Base-by-base conservation (phyloP, 768 basidiomycete species). In the Mycena rebaudengoi region DNA sequence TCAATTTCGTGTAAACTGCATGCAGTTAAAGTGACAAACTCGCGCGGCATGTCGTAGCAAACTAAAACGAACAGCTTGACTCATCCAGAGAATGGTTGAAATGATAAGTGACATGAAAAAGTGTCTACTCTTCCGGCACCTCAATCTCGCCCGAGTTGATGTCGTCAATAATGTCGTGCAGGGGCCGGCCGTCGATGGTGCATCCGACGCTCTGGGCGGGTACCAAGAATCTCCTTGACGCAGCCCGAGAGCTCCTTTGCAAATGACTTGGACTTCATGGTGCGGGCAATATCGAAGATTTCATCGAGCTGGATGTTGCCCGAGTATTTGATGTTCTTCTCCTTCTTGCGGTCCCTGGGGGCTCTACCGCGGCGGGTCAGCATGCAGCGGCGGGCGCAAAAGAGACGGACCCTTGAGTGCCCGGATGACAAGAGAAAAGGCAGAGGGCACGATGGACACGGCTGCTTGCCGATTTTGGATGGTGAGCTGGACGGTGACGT, bases 401-500 rank as follows among this genome's bases (percentile, higher is more conserved):
- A n/a, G n/a, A n/a, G n/a, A n/a, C n/a, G n/a, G n/a, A n/a, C n/a
- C n/a, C n/a, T n/a, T n/a, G n/a, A n/a, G n/a, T n/a, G n/a, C n/a
- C n/a, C n/a, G n/a, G n/a, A n/a, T n/a, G n/a, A n/a, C n/a, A n/a
- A n/a, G n/a, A n/a, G n/a, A n/a, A n/a, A n/a, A n/a, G n/a, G n/a
- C n/a, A n/a, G n/a, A 95, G 70, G 97, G 97, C 54, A 99, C 97
- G 71, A 99, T 96, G 60, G 95, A 86, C 75, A 98, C 95, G 69
- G 91, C 83, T 59, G 97, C 97, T 88, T 99, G 97, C 80, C 97
- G 95, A 82, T 99, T 99, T 87, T 98, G 97, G 80, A 98, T 98
- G 64, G 96, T 98, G 67, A 98, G 88, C 80, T 98, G 95, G 69
- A 98, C n/a, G n/a, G n/a, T n/a, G n/a, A n/a, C n/a, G n/a, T n/a